Evolutionary conservation across 139 green algal species (phyloP), one percentile per base, ranked within the genome.

Genomic region (Parachlorella kessleri): DNA sequence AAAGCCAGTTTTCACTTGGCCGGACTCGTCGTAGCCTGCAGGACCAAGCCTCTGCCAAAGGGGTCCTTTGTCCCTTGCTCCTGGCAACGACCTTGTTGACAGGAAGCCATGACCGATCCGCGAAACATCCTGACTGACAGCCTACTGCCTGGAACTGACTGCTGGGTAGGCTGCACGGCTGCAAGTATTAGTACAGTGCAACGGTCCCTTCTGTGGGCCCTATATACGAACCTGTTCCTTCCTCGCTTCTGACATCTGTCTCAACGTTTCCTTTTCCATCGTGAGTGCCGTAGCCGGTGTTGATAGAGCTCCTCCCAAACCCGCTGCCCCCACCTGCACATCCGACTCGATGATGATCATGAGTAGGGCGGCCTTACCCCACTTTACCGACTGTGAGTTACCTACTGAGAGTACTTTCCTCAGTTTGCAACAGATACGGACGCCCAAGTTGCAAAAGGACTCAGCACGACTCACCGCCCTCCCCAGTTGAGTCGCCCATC

Each of bases 251-350:
- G 2, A 38, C 78, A 3, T 28, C 54, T 0, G 69, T 83, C 5
- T 42, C 39, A 35, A 72, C 78, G 38, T 83, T 83, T 28, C 78
- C 78, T 38, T 65, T n/a, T 0, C 78, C 78, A 1, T 78, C 54
- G 23, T 83, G 55, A 21, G 78, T 83, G 26, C 72, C 70, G 3
- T 83, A 83, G 33, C 78, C 78, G n/a, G n/a, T n/a, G n/a, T n/a
- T n/a, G n/a, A n/a, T n/a, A n/a, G n/a, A n/a, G n/a, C n/a, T n/a
- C n/a, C n/a, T n/a, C n/a, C n/a, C n/a, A n/a, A n/a, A n/a, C n/a
- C n/a, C n/a, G n/a, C n/a, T n/a, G n/a, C n/a, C n/a, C n/a, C n/a
- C n/a, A n/a, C n/a, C n/a, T n/a, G n/a, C n/a, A n/a, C n/a, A n/a
- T n/a, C n/a, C n/a, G n/a, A n/a, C n/a, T n/a, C n/a, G n/a, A n/a